Conservation (phyloP, 805 yeast genomes). For the Candida tammaniensis region DNA sequence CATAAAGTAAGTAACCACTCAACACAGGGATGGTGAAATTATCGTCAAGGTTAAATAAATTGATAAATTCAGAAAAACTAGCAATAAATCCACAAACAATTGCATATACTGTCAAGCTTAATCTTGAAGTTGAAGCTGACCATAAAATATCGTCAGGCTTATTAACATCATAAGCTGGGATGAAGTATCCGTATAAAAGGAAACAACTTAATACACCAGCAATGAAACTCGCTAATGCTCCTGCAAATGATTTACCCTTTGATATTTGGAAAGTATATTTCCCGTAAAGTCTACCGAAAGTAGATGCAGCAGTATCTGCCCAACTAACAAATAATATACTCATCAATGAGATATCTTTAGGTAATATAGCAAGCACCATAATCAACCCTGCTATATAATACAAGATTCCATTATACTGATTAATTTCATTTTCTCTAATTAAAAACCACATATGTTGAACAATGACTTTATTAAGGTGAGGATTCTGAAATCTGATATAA, state of each 20-base stretch:
- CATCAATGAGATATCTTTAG: constrained; percentile 79
- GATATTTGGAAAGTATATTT: constrained; percentile 76
- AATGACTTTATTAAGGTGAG: constrained; percentile 62
- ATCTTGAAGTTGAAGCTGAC: constrained; percentile 55
- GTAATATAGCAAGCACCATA: constrained; percentile 64
- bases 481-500: constrained; percentile 58
- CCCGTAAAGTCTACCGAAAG: constrained; percentile 85
- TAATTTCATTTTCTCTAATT: constrained; percentile 80
- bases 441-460: constrained; percentile 71
- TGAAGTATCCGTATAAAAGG: constrained; percentile 66
- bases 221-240: constrained; percentile 80
- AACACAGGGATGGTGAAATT: constrained; percentile 92
- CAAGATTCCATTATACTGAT: constrained; percentile 75
- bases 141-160: constrained; percentile 60
- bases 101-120: constrained; percentile 54
- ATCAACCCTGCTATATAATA: constrained; percentile 83
- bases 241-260: constrained; percentile 81
- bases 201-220: constrained; percentile 69
- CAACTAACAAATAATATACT: constrained; percentile 82
- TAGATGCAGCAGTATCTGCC: constrained; percentile 98
- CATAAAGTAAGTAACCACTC: constrained; percentile 63
- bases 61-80: constrained; percentile 82
- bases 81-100: constrained; percentile 76
- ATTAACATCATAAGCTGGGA: constrained; percentile 63
- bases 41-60: constrained; percentile 77